Conservation (phyloP, 2,329 filamentous ascomycete genomes). For the Bipolaris gigantea region DNA sequence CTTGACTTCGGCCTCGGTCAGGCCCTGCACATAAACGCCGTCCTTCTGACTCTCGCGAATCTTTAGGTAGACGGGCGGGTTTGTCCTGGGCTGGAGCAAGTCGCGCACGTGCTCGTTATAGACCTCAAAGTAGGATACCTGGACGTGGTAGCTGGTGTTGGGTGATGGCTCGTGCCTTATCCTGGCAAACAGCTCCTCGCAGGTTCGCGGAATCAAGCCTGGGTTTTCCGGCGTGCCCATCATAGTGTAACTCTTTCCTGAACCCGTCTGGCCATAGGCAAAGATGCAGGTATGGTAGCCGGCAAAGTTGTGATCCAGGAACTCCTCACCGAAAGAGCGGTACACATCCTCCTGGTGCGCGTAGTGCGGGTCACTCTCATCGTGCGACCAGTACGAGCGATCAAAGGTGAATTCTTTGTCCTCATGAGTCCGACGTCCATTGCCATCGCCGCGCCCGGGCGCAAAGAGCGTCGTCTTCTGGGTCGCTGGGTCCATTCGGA, state of each 20-base stretch:
- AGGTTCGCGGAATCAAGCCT: slow-evolving; percentile 91
- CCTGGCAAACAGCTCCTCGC: slow-evolving; percentile 91
- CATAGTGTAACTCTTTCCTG: slow-evolving; percentile 97
- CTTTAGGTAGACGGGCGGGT: slow-evolving; percentile 88
- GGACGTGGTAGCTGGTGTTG: slow-evolving; percentile 94
- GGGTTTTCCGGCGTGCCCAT: slow-evolving; percentile 88
- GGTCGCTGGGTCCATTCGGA: slow-evolving; percentile 85
- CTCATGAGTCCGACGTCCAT: slow-evolving; percentile 73
- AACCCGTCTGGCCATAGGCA: slow-evolving; percentile 96
- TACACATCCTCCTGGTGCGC: slow-evolving; percentile 93
- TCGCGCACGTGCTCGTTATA: slow-evolving; percentile 99
- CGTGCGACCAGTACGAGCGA: slow-evolving; percentile 97
- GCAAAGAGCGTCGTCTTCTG: slow-evolving; percentile 81
- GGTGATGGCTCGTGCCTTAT: slow-evolving; percentile 84
- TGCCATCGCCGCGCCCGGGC: slow-evolving; percentile 61
- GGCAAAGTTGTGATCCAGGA: slow-evolving; percentile 98
- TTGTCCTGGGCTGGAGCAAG: slow-evolving; percentile 77
- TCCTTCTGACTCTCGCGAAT: slow-evolving; percentile 94
- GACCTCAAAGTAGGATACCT: slow-evolving; percentile 98
- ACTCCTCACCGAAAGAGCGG: slow-evolving; percentile 90
- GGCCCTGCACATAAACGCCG: slow-evolving; percentile 93
- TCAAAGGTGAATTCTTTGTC: slow-evolving; percentile 95
- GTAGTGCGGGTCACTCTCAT: slow-evolving; percentile 78
- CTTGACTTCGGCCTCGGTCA: slow-evolving; percentile 90
- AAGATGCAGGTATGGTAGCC: slow-evolving; percentile 99